A percentile compares a stretch with the other conserved stretches of the same genome.
Evolutionary conservation across 257 asterid species (phyloP).

Genomic region (Paraleonurus japonicus): DNA sequence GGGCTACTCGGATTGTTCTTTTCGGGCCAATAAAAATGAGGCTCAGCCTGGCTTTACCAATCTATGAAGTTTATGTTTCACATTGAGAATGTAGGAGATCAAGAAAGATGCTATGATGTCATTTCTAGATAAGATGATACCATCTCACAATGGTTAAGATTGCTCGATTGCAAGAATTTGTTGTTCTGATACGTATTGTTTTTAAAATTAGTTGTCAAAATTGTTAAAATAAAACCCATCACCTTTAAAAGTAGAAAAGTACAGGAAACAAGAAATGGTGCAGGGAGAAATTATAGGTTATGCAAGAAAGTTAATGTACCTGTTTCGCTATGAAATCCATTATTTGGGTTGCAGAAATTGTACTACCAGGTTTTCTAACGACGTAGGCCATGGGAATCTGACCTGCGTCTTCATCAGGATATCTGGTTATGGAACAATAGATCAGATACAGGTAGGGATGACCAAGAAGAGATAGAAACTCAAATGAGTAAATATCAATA

Average conservation of each 20-base stretch:
- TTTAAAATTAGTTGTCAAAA: not conserved
- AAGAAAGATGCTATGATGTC: too few species aligned
- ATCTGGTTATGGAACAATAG: slow-evolving; percentile 38
- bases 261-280: not conserved
- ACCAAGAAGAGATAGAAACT: not conserved
- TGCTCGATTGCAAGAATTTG: too few species aligned
- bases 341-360: slow-evolving; percentile 58
- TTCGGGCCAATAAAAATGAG: too few species aligned
- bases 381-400: slow-evolving; percentile 94
- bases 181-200: too few species aligned
- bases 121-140: too few species aligned
- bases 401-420: slow-evolving; percentile 95
- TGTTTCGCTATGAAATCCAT: slow-evolving; percentile 70
- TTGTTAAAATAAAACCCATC: not conserved
- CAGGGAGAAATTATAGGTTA: not conserved
- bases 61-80: too few species aligned
- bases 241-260: not conserved
- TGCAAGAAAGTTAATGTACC: slow-evolving; percentile 38
- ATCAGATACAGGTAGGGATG: not conserved
- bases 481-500: not conserved
- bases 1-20: too few species aligned
- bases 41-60: too few species aligned
- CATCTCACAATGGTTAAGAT: too few species aligned
- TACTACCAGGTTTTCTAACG: slow-evolving; percentile 75
- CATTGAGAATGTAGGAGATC: too few species aligned